Percentiles rank a stretch among this genome's conserved stretches.
phyloP scores from a whole-genome alignment of 106 monocot species.

The Dendrobium chrysotoxum region DNA sequence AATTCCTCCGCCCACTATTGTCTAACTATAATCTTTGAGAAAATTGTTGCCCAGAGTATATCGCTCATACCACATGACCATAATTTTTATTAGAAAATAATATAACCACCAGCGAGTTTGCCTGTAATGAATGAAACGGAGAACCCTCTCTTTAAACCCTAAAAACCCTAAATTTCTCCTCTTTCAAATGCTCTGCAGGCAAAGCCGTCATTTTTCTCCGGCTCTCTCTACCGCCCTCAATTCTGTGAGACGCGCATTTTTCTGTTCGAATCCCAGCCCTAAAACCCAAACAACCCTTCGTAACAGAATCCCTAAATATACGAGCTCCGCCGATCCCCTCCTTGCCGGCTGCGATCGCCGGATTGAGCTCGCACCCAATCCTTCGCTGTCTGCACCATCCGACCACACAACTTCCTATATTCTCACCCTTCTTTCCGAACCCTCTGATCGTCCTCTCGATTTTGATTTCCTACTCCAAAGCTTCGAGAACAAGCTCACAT shows the following conservation, averaged over 20 bases:
- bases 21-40: too few species aligned
- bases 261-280: slow-evolving; percentile 6
- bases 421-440: slow-evolving; percentile 18
- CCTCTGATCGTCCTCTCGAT: background rate
- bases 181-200: background rate
- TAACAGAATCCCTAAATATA: background rate
- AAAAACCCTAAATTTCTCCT: too few species aligned
- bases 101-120: too few species aligned
- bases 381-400: background rate
- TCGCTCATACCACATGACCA: too few species aligned
- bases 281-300: background rate
- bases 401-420: slow-evolving; percentile 12
- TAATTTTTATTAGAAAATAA: too few species aligned
- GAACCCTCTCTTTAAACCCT: too few species aligned
- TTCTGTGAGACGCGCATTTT: background rate
- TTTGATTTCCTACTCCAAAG: slow-evolving; percentile 18
- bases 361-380: background rate
- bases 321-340: background rate
- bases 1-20: too few species aligned
- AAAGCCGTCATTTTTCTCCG: slow-evolving; percentile 12
- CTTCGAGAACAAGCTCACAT: slow-evolving; percentile 16
- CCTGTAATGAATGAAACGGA: background rate
- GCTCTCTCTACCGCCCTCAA: background rate
- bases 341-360: background rate
- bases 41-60: too few species aligned